Conservation (phyloP, 495 filamentous ascomycete genomes). For the Astrothelium macrocarpum region DNA sequence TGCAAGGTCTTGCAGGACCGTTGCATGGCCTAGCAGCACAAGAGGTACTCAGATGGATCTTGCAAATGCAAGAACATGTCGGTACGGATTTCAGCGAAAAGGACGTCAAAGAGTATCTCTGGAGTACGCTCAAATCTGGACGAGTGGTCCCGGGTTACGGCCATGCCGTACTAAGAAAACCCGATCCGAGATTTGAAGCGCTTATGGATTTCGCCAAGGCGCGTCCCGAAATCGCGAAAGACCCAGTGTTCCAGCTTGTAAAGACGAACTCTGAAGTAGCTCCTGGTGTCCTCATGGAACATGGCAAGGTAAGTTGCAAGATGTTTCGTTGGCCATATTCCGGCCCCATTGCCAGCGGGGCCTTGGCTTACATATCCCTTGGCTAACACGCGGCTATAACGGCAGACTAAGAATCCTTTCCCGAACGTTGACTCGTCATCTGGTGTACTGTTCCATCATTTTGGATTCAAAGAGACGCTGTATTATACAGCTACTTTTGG, state of each 20-base stretch:
- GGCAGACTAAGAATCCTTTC: constrained; percentile 88
- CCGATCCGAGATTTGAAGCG: constrained; percentile 90
- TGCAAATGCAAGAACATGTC: constrained; percentile 85
- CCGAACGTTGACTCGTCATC: constrained; percentile 91
- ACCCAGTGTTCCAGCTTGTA: constrained; percentile 90
- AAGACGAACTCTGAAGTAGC: constrained; percentile 75
- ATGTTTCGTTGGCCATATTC: neutral
- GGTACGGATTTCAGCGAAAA: constrained; percentile 66
- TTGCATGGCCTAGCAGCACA: constrained; percentile 94
- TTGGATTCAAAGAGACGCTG: constrained; percentile 89
- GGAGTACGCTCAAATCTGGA: constrained; percentile 84
- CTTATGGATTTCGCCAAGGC: constrained; percentile 89
- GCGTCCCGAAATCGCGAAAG: constrained; percentile 70
- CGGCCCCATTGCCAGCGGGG: neutral
- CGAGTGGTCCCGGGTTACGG: constrained; percentile 95
- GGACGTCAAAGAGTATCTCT: constrained; percentile 80
- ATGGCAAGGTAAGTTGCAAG: constrained; percentile 58
- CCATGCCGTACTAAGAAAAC: constrained; percentile 95
- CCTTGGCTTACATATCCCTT: neutral
- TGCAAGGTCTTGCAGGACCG: constrained; percentile 90
- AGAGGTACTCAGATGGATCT: constrained; percentile 91
- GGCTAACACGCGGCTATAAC: constrained; percentile 3
- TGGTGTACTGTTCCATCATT: constrained; percentile 93
- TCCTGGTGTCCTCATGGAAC: constrained; percentile 76
- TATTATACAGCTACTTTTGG: constrained; percentile 98